These are phyloP conservation scores for Zoysia pacifica DNA, from an alignment of 176 grass and related monocot genomes.

Conservation along the genomic window DNA sequence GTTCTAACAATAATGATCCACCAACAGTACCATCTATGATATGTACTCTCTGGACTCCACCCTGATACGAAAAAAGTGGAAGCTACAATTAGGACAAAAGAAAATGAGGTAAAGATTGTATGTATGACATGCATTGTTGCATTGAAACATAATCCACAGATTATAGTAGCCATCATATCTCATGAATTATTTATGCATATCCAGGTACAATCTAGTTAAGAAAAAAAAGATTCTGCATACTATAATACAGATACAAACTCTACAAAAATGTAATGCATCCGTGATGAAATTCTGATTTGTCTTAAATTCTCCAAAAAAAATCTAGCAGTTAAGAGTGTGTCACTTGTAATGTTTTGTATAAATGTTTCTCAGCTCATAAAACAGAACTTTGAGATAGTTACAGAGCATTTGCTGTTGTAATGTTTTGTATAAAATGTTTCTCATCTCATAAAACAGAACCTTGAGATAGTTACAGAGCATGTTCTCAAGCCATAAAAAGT, in stretches of 20 bases:
- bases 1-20: constrained; percentile 82
- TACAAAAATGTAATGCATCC: not conserved
- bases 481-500: not conserved
- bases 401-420: not conserved
- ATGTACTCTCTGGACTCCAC: constrained; percentile 96
- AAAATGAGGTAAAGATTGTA: constrained; percentile 9
- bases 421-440: not conserved
- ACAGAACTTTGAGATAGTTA: not conserved
- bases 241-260: not conserved
- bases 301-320: not conserved
- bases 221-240: not conserved
- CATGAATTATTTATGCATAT: not conserved
- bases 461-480: not conserved
- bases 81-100: constrained; percentile 29
- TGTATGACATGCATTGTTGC: not conserved
- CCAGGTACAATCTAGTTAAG: not conserved
- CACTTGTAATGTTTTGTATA: not conserved
- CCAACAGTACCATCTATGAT: constrained; percentile 88
- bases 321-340: not conserved
- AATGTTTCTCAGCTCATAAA: not conserved
- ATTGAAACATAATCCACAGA: constrained; percentile 19
- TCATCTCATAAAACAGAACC: not conserved
- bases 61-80: constrained; percentile 46
- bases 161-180: constrained; percentile 9
- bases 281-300: not conserved